Evolutionary conservation across 2,329 filamentous ascomycete genomes (phyloP).

Genomic region (Alternaria arborescens): DNA sequence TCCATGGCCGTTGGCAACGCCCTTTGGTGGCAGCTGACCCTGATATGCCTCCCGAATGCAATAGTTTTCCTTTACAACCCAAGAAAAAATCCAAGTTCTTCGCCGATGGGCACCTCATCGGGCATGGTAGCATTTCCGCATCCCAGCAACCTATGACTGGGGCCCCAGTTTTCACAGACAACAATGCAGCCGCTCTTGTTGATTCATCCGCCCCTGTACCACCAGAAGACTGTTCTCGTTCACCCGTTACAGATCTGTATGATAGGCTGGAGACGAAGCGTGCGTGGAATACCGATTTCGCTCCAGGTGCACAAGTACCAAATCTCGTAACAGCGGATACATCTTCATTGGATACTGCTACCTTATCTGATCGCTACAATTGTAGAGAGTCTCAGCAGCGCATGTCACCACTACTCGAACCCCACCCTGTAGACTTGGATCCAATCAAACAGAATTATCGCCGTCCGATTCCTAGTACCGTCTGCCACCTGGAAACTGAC

Average conservation of each 20-base stretch:
- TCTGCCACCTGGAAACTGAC: background rate
- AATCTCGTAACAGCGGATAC: background rate
- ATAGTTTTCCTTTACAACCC: background rate
- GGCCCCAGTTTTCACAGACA: too few species aligned
- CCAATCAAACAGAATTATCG: background rate
- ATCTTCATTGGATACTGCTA: background rate
- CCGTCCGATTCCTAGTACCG: background rate
- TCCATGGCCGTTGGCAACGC: background rate
- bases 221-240: background rate
- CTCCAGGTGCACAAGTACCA: background rate
- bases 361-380: background rate
- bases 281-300: background rate
- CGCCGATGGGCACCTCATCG: background rate
- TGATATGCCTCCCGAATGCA: background rate
- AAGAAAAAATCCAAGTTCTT: background rate
- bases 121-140: background rate
- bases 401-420: background rate
- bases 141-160: background rate
- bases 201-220: background rate
- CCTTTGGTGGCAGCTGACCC: background rate
- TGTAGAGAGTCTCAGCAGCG: background rate
- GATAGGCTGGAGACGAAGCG: background rate
- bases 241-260: background rate
- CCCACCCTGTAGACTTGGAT: background rate
- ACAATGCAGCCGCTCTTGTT: background rate